Base-by-base conservation (phyloP, 2,329 filamentous ascomycete genomes). In the Fusarium tricinctum region DNA sequence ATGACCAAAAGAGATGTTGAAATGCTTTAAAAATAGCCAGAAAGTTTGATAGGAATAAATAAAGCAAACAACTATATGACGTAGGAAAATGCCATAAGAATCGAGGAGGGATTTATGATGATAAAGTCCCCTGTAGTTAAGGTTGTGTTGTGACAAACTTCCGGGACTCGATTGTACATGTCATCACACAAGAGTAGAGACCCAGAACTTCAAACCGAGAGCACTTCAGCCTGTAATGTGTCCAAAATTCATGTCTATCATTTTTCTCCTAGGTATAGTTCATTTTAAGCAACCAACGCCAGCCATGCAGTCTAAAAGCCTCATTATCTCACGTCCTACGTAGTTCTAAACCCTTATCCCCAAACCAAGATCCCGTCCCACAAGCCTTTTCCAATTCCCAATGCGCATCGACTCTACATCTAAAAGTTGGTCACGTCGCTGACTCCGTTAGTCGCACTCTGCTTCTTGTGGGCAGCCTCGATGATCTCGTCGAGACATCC, bases 401-500 rank as follows among this genome's bases (percentile, higher is more conserved):
- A 22, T 38, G 23, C 33, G 20, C 6, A 22, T 49, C 22, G 32
- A 38, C 38, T 40, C 17, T 33, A 13, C 15, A 23, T 38, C 26
- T 68, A 68, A 32, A 68, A 68, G 28, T 68, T 59, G 44, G 54
- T 61, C 13, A 48, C 46, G 19, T 66, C 54, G 35, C 35, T 60
- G 22, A 30, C 56, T 46, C 66, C 66, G 33, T 68, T 68, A 20
- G 55, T 40, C 17, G 52, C 15, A 30, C 33, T 44, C 43, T 52
- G 57, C 54, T 68, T 68, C 46, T 42, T n/a, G 2, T 39, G 54
- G n/a, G 65, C 66, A 15, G 66, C 66, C 44, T 66, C 65, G 8
- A 63, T 72, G 7, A 83, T 73, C 59, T 77, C 58, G 20, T 84
- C 87, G 48, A 95, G 81, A 75, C 89, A 86, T 22, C 91, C 91